These are phyloP conservation scores for thale cress (Arabidopsis thaliana) DNA, from an alignment of 345 rosid species.

Conservation along the genomic window TAIR10.1 NC_003075.7:16336501-16337000, in stretches of 20 bases:
- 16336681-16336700: slow-evolving; percentile 37
- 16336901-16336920: slow-evolving; percentile 79
- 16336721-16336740: slow-evolving; percentile 60
- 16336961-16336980: slow-evolving; percentile 92
- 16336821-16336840: slow-evolving; percentile 63
- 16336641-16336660: slow-evolving; percentile 49
- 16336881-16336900: slow-evolving; percentile 84
- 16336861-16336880: slow-evolving; percentile 79
- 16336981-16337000: slow-evolving; percentile 77
- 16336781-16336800: slow-evolving; percentile 16
- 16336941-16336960: slow-evolving; percentile 73
- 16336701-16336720: slow-evolving; percentile 27
- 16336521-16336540: slow-evolving; percentile 47
- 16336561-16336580: neutral
- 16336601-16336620: slow-evolving; percentile 28
- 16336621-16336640: slow-evolving; percentile 44
- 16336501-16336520: slow-evolving; percentile 56
- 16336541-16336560: slow-evolving; percentile 33
- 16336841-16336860: slow-evolving; percentile 95
- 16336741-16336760: slow-evolving; percentile 58
- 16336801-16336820: slow-evolving; percentile 29
- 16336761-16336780: slow-evolving; percentile 37
- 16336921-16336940: slow-evolving; percentile 89
- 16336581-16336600: slow-evolving; percentile 7
- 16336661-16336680: slow-evolving; percentile 87